phyloP scores from a whole-genome alignment of 2,329 filamentous ascomycete genomes.

The Colletotrichum nymphaeae region DNA sequence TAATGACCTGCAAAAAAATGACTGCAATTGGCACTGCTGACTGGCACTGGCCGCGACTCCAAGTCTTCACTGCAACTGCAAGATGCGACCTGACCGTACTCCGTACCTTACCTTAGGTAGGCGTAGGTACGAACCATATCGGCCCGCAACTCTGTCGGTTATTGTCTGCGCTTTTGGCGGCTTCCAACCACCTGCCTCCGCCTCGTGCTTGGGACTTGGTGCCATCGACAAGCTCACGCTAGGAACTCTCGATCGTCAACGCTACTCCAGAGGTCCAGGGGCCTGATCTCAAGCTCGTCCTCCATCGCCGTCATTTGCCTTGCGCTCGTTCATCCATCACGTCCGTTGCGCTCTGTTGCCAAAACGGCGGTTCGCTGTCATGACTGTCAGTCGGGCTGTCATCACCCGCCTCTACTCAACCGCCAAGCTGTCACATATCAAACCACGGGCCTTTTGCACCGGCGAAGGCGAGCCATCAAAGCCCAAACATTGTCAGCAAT shows the following conservation, averaged over 20 bases:
- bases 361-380: constrained; percentile 20
- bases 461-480: neutral
- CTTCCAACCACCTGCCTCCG: neutral
- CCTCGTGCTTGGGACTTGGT: neutral
- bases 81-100: neutral
- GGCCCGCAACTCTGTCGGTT: constrained; percentile 10
- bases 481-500: neutral
- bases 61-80: neutral
- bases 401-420: neutral
- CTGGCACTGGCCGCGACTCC: neutral
- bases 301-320: neutral
- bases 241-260: constrained; percentile 16
- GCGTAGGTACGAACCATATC: neutral
- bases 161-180: constrained; percentile 22
- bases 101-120: no score
- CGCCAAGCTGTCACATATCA: constrained; percentile 30
- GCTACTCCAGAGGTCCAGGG: constrained; percentile 24
- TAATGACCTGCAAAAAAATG: neutral
- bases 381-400: constrained; percentile 8
- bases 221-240: constrained; percentile 7
- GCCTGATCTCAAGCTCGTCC: constrained; percentile 18
- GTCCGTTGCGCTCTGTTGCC: neutral
- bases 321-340: neutral
- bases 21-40: neutral
- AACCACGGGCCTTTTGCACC: constrained; percentile 5